Percentiles rank a stretch among this genome's conserved stretches.
Evolutionary conservation across 306 rosid genomes (phyloP).

Genomic region (Pterocarpus santalinus): DNA sequence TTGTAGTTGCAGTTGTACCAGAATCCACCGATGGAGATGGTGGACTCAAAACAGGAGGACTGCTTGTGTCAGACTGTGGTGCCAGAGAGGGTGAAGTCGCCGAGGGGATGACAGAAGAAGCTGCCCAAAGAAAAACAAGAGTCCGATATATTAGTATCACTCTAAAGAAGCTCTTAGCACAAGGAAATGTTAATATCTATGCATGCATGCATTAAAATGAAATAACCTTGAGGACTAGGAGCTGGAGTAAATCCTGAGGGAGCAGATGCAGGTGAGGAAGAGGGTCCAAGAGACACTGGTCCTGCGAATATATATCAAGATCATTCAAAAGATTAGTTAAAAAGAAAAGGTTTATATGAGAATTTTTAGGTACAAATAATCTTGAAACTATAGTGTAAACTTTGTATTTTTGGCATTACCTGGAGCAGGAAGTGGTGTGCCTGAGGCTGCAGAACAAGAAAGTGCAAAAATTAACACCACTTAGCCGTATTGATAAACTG

Average conservation of each 20-base stretch:
- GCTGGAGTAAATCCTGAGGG: conserved; percentile 65
- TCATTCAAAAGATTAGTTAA: background rate
- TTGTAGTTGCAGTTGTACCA: background rate
- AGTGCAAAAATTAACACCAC: background rate
- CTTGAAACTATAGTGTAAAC: background rate
- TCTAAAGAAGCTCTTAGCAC: conserved; percentile 10
- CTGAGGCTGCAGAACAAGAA: conserved; percentile 60
- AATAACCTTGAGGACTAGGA: conserved; percentile 65
- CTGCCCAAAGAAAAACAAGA: conserved; percentile 50
- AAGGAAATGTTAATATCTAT: background rate
- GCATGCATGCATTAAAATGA: background rate
- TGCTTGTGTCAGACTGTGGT: conserved; percentile 58
- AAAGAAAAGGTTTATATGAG: background rate
- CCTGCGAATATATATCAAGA: conserved; percentile 52
- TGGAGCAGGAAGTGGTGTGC: conserved; percentile 76
- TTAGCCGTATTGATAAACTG: conserved; percentile 16
- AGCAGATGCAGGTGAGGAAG: conserved; percentile 55
- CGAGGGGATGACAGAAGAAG: conserved; percentile 57
- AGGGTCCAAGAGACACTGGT: conserved; percentile 63
- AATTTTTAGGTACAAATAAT: background rate
- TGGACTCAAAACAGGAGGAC: conserved; percentile 50
- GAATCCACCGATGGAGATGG: conserved; percentile 60
- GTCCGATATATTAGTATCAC: conserved; percentile 5
- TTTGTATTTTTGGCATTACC: conserved; percentile 55
- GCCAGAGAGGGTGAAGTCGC: conserved; percentile 64